A percentile compares a stretch with the other conserved stretches of the same genome.
Conservation (phyloP, 805 yeast species). For the Candida rishiriensis region DNA sequence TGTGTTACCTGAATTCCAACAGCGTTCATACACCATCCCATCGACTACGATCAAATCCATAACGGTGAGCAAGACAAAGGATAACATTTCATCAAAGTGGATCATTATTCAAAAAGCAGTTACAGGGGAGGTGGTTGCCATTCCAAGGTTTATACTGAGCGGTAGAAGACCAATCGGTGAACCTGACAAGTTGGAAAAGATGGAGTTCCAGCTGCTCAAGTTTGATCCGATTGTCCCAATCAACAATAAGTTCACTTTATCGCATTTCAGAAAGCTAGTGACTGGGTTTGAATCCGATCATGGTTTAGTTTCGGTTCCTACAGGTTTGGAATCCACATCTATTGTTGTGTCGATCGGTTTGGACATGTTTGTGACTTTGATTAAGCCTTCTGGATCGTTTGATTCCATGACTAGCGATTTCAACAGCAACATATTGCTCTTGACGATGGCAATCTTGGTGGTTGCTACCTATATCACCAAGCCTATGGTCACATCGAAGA, state of each 20-base stretch:
- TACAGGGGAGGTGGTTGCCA: constrained; percentile 55
- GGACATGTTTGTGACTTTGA: constrained; percentile 74
- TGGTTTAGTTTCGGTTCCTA: constrained; percentile 43
- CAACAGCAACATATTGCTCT: constrained; percentile 56
- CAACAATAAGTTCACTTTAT: constrained; percentile 44
- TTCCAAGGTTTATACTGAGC: constrained; percentile 69
- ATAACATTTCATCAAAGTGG: constrained; percentile 65
- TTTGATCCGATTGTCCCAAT: constrained; percentile 60
- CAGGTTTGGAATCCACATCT: constrained; percentile 78
- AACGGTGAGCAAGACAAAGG: constrained; percentile 52
- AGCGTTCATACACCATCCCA: constrained; percentile 61
- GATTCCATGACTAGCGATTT: constrained; percentile 69
- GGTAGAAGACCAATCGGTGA: constrained; percentile 64
- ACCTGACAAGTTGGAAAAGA: constrained; percentile 45
- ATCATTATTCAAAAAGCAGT: constrained; percentile 49
- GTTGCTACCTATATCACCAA: constrained; percentile 43
- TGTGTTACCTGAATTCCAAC: constrained; percentile 42
- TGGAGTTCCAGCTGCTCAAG: constrained; percentile 54
- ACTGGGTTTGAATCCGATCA: constrained; percentile 16
- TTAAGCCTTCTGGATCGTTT: constrained; percentile 79
- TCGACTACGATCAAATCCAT: constrained; percentile 45
- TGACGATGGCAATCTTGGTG: constrained; percentile 53
- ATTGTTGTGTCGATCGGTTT: constrained; percentile 60
- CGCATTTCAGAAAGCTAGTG: constrained; percentile 46
- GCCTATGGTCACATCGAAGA: constrained; percentile 54